Base-by-base conservation (phyloP, 2,329 filamentous ascomycete genomes). In the Coniochaeta pulveracea region DNA sequence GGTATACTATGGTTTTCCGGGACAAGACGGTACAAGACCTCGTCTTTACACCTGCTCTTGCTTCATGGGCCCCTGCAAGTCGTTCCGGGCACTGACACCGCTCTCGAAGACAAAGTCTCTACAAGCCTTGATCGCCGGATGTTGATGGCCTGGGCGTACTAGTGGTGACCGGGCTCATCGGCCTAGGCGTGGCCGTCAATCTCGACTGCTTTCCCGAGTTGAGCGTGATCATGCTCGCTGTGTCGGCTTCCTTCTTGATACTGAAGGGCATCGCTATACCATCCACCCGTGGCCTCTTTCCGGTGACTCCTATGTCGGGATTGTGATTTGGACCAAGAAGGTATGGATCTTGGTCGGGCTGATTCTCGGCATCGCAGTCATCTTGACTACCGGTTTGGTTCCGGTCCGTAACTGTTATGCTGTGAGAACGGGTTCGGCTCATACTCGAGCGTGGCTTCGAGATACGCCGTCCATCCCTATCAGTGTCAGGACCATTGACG, bases 191-290 rank as follows among this genome's bases (percentile, higher is more conserved):
- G 5, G 46, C 46, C 14, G 11, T 31, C 10, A 49, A 41, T 6
- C 50, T 48, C 4, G 39, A 30, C 10, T 48, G 51, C 28, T 19
- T 21, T 21, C 28, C 28, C 8, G 69, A 72, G 22, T 63, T 59
- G 14, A 85, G 54, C 0, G 80, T 85, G 34, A 79, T 57, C 68
- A 80, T 84, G 55, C 79, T 85, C 1, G 77, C 77, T 12, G 74
- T 80, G 4, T 73, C 69, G 2, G 70, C 69, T 14, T 80, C 68
- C 42, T 69, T 69, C 34, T 69, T 68, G 10, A 88, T 52, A 36
- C 72, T 80, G 47, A 88, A 88, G 0, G 82, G 82, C 43, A 84
- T 69, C 0, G 82, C 80, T 17, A 85, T 71, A 1, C 80, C 77
- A 14, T 72, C 74, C 5, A 81, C 63, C 28, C 75, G 76, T 0